A percentile compares a stretch with the other conserved stretches of the same genome.
Conservation (phyloP, 2,329 filamentous ascomycete species). For the Talaromyces sp. region DNA sequence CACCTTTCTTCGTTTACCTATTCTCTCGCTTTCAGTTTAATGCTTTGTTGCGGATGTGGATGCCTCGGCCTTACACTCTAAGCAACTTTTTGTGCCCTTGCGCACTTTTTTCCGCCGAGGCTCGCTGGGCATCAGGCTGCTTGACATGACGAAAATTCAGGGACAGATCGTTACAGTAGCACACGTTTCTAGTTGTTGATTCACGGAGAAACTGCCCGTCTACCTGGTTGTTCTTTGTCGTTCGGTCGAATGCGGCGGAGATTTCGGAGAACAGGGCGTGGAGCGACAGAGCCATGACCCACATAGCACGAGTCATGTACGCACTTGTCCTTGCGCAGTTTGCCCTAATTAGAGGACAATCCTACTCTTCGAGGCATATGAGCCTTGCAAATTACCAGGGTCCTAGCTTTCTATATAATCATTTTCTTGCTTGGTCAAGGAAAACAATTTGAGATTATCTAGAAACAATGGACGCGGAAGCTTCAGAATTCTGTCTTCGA, state of each 20-base stretch:
- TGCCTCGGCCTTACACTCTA: background rate
- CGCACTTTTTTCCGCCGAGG: slow-evolving; percentile 40
- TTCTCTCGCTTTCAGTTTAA: background rate
- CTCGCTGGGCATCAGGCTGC: background rate
- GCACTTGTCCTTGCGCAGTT: background rate
- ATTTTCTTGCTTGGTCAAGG: too few species aligned
- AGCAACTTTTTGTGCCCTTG: background rate
- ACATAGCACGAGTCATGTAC: background rate
- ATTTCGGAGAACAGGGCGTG: too few species aligned
- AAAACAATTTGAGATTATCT: too few species aligned
- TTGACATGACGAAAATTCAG: background rate
- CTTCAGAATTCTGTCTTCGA: too few species aligned
- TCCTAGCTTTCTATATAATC: too few species aligned
- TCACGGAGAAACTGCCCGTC: too few species aligned
- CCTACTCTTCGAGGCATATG: background rate
- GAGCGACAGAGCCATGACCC: background rate
- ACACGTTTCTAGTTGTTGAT: too few species aligned
- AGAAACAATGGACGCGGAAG: too few species aligned
- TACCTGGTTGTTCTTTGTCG: too few species aligned
- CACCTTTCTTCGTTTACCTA: background rate
- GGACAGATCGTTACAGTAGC: too few species aligned
- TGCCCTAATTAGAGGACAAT: background rate
- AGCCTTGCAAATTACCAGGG: background rate
- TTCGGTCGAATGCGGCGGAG: background rate
- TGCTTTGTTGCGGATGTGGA: background rate